Base-by-base conservation (phyloP, 441 rosid genomes). In the Eutrema salsugineum region DNA sequence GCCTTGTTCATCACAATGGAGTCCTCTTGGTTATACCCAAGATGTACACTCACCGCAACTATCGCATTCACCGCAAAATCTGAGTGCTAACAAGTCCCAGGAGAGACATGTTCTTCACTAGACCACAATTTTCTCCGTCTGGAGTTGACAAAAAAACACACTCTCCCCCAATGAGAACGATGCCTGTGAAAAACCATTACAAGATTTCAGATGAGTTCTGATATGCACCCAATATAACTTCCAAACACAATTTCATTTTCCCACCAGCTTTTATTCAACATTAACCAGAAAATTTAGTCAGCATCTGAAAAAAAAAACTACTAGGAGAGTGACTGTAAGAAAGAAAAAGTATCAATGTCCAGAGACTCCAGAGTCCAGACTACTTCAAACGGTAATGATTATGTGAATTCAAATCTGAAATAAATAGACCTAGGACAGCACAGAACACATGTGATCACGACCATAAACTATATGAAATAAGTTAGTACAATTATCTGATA, bases 111-210 rank as follows among this genome's bases (percentile, higher is more conserved):
- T 92, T 91, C 79, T 89, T 95, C 47, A 95, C 98, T 48, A 92
- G 97, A 39, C 98, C 99, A 75, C 98, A 95, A 59, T 95, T 91
- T 84, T 95, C 97, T 49, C 97, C 99, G 83, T 93, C 97, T 5
- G 99, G 95, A 16, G 97, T 95, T 17, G 97, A 91, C 62, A 92
- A 83, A 80, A 80, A 91, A 89, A 84, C 98, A 93, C 59, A 91
- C 88, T 83, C 88, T 88, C 66, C 97, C 99, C 97, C 98, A 91
- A 61, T 95, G 99, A 70, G 99, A 91, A 61, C 98, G 99, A 81
- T 91, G 97, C 72, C 99, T 90, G 89, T 64, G 40, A 40, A 9
- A 65, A 32, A 70, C 14, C 14, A 59, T 50, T 16, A 57, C 22
- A 76, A 49, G 22, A 22, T 2, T 22, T 22, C 24, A 22, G 2